Percentiles rank a stretch among this genome's conserved stretches.
phyloP scores from a whole-genome alignment of 2,329 filamentous ascomycete species.

The Immersiporthe knoxdaviesiana region DNA sequence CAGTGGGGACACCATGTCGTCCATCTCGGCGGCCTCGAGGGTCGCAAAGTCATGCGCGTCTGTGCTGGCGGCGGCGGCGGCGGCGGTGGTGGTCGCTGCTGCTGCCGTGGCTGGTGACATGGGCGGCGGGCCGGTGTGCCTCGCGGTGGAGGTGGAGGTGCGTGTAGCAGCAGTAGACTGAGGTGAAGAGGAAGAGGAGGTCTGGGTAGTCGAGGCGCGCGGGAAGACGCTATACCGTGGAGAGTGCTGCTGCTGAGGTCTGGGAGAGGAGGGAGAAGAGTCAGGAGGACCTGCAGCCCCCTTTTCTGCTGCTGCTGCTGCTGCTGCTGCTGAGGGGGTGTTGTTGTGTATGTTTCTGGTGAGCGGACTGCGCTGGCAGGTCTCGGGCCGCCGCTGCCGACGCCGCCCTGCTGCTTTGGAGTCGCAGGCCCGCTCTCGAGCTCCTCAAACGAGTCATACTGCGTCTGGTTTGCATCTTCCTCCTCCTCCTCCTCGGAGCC shows the following conservation, averaged over 20 bases:
- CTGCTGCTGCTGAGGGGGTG: not conserved
- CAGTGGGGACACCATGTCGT: conserved; percentile 27
- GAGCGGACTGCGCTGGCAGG: conserved; percentile 24
- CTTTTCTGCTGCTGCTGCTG: not conserved
- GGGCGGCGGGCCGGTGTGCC: not conserved
- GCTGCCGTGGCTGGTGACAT: not conserved
- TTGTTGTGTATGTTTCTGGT: conserved; percentile 9
- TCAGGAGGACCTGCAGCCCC: not conserved
- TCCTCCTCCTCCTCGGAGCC: conserved; percentile 27
- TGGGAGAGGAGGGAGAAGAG: conserved; percentile 12
- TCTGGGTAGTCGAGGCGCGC: not conserved
- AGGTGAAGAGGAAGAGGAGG: not conserved
- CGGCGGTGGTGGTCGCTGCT: not conserved
- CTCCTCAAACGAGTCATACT: conserved; percentile 28
- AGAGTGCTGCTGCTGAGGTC: conserved; percentile 14
- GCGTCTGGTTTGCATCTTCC: conserved; percentile 11
- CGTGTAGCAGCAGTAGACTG: not conserved
- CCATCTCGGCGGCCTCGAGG: conserved; percentile 30
- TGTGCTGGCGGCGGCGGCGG: not conserved
- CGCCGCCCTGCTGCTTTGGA: conserved; percentile 24
- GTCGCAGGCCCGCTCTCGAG: conserved; percentile 22
- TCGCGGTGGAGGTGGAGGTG: not conserved
- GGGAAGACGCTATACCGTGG: conserved; percentile 21
- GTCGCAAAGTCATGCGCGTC: conserved; percentile 27
- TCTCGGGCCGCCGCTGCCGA: not conserved